phyloP scores from a whole-genome alignment of 2,329 filamentous ascomycete species.

The Nothophaeocryptopus gaeumannii region DNA sequence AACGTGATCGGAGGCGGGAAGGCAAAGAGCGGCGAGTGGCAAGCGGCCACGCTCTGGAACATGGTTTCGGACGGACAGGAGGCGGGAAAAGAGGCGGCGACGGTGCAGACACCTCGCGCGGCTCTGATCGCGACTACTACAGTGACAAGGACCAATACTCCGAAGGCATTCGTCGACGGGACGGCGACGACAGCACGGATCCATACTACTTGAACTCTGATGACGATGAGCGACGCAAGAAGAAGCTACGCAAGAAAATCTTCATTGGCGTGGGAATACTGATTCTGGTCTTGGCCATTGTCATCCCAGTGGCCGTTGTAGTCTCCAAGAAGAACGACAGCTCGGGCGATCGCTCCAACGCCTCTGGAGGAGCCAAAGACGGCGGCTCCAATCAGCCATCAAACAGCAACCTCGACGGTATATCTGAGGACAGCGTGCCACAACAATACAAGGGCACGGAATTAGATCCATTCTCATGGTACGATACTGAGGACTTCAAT shows the following conservation, averaged over 20 bases:
- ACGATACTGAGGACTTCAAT: conserved; percentile 87
- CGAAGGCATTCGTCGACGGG: conserved; percentile 43
- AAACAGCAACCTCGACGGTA: conserved; percentile 46
- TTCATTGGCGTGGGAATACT: conserved; percentile 40
- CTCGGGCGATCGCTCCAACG: conserved; percentile 9
- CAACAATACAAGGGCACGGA: conserved; percentile 68
- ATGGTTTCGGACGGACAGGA: conserved; percentile 33
- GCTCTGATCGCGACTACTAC: conserved; percentile 26
- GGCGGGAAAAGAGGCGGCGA: too few species aligned
- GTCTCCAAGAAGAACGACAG: conserved; percentile 42
- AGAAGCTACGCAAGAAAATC: conserved; percentile 55
- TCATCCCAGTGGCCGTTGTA: conserved; percentile 48
- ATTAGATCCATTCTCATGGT: conserved; percentile 89
- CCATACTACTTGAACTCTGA: conserved; percentile 34
- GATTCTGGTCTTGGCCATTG: conserved; percentile 45
- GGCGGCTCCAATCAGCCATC: conserved; percentile 32
- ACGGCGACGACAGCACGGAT: conserved; percentile 36
- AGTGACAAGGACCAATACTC: conserved; percentile 40
- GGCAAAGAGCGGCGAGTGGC: conserved; percentile 41
- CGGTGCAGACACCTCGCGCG: background rate
- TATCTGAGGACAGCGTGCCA: conserved; percentile 45
- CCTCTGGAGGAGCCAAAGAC: conserved; percentile 17
- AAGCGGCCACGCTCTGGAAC: conserved; percentile 48
- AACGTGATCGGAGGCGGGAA: conserved; percentile 30
- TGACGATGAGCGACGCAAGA: conserved; percentile 38